phyloP scores from a whole-genome alignment of 257 asterid genomes.

The Mitragyna speciosa region DNA sequence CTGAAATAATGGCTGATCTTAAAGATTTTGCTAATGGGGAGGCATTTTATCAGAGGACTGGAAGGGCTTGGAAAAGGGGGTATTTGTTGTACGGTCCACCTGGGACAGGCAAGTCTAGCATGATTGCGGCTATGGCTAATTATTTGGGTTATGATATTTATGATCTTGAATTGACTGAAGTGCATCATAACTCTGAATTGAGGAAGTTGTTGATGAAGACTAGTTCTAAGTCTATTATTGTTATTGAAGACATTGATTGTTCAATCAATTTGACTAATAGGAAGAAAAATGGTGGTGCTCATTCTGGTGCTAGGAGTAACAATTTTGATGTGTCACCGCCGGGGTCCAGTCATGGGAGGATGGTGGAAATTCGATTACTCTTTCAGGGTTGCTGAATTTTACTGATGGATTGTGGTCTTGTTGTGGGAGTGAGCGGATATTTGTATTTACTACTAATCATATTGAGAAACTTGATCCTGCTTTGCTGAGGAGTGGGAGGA shows the following conservation, averaged over 20 bases:
- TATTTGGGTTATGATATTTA: constrained; percentile 47
- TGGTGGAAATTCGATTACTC: constrained; percentile 62
- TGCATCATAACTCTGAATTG: constrained; percentile 40
- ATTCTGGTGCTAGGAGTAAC: background rate
- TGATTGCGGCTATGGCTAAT: constrained; percentile 62
- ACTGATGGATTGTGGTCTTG: constrained; percentile 97
- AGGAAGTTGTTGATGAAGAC: constrained; percentile 49
- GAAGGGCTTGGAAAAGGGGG: constrained; percentile 55
- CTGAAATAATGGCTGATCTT: constrained; percentile 45
- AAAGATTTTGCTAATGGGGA: constrained; percentile 43
- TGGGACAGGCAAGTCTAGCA: constrained; percentile 50
- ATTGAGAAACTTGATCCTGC: constrained; percentile 96
- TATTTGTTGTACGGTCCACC: constrained; percentile 48
- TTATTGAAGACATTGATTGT: constrained; percentile 52
- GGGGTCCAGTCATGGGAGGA: constrained; percentile 30
- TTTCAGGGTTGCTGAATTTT: constrained; percentile 82
- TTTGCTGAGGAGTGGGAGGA: constrained; percentile 81
- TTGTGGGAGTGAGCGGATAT: constrained; percentile 91
- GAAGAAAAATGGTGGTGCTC: constrained; percentile 10
- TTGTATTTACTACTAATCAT: constrained; percentile 90
- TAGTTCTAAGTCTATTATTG: constrained; percentile 43
- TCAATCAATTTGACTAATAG: constrained; percentile 42
- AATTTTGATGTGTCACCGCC: constrained; percentile 15
- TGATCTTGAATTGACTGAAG: constrained; percentile 51
- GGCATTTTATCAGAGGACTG: constrained; percentile 41